Evolutionary conservation across 768 basidiomycete genomes (phyloP).

Genomic region (Nidularia pulvinata): DNA sequence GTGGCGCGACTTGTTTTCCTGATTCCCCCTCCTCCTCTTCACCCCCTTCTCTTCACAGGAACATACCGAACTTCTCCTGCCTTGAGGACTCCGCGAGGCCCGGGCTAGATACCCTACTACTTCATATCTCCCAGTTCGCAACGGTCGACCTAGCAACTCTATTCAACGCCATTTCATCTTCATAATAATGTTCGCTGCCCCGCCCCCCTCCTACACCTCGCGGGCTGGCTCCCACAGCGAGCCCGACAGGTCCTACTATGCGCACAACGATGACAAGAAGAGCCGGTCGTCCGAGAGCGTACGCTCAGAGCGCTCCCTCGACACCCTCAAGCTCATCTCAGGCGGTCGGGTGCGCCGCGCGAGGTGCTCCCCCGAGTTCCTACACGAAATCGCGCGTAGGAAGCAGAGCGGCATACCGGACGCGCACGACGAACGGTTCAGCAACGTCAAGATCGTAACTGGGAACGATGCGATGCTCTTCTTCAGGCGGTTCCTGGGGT

Average conservation of each 20-base stretch:
- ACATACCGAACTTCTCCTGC: conserved; percentile 2
- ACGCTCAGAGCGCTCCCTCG: conserved; percentile 17
- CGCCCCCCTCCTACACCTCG: conserved; percentile 10
- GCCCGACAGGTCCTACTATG: neutral
- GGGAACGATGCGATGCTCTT: conserved; percentile 38
- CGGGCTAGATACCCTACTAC: conserved; percentile 18
- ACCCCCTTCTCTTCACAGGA: conserved; percentile 2
- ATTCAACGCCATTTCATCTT: neutral
- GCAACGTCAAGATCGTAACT: conserved; percentile 37
- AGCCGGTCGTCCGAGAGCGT: conserved; percentile 19
- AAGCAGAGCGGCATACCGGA: conserved; percentile 16
- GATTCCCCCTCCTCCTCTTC: conserved; percentile 7
- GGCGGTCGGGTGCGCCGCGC: conserved; percentile 38
- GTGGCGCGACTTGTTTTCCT: conserved; percentile 3
- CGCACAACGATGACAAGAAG: conserved; percentile 12
- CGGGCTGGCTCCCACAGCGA: neutral
- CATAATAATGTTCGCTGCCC: conserved; percentile 3
- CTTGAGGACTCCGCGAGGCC: conserved; percentile 21
- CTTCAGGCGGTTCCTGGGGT: conserved; percentile 41
- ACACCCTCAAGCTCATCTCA: conserved; percentile 26
- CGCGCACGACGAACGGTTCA: conserved; percentile 22
- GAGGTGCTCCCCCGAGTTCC: conserved; percentile 42
- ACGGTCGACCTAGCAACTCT: conserved; percentile 1
- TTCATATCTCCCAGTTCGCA: neutral
- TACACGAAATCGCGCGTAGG: conserved; percentile 30